phyloP scores from a whole-genome alignment of 257 asterid species.

The Prunella vulgaris region DNA sequence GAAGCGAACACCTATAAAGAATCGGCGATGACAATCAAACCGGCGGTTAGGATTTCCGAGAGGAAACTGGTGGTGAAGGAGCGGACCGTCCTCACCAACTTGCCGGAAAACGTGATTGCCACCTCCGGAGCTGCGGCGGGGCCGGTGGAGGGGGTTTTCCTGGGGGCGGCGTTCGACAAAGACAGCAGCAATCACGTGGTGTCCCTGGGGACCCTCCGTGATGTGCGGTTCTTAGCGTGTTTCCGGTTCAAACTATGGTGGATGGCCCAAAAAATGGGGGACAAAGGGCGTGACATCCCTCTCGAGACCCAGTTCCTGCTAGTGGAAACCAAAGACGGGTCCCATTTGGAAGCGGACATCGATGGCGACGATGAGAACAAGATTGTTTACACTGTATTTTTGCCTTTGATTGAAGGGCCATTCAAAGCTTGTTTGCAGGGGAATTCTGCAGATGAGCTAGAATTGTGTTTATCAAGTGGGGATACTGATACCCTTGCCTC shows the following conservation, averaged over 20 bases:
- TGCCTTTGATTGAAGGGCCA: slow-evolving; percentile 68
- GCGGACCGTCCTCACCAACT: slow-evolving; percentile 36
- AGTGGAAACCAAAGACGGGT: slow-evolving; percentile 54
- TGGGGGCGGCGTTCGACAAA: slow-evolving; percentile 41
- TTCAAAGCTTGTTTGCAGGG: slow-evolving; percentile 79
- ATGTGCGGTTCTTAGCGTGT: slow-evolving; percentile 66
- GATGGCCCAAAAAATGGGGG: slow-evolving; percentile 95
- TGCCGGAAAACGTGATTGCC: slow-evolving; percentile 46
- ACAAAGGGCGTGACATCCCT: slow-evolving; percentile 63
- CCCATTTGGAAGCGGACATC: slow-evolving; percentile 36
- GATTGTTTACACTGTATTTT: slow-evolving; percentile 52
- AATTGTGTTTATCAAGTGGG: slow-evolving; percentile 74
- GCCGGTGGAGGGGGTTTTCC: slow-evolving; percentile 38
- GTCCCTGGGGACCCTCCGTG: slow-evolving; percentile 37
- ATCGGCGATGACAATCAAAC: slow-evolving; percentile 44
- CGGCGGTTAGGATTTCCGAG: slow-evolving; percentile 36
- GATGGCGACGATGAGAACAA: slow-evolving; percentile 31
- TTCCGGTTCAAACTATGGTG: slow-evolving; percentile 87
- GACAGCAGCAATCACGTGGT: slow-evolving; percentile 38
- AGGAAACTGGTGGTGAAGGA: slow-evolving; percentile 44
- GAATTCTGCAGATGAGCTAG: slow-evolving; percentile 58
- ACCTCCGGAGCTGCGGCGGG: slow-evolving; percentile 45
- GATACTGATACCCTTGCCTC: slow-evolving; percentile 49
- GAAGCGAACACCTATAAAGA: too few species aligned
- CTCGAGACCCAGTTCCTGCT: slow-evolving; percentile 73